Evolutionary conservation across 2,329 filamentous ascomycete species (phyloP), one percentile per base, ranked within the genome.

Genomic region (Apiospora sp.): DNA sequence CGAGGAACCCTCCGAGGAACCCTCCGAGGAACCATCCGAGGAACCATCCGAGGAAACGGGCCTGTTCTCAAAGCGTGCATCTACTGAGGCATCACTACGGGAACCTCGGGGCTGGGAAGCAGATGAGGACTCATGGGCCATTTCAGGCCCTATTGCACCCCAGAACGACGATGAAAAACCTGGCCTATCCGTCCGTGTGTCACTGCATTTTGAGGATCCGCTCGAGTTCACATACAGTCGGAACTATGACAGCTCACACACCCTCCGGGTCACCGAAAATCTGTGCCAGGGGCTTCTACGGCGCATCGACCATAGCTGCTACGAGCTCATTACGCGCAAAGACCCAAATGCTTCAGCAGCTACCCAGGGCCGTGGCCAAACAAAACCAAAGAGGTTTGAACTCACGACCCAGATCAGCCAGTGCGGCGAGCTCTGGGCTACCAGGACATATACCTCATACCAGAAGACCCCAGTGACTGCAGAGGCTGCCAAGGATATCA

Each of bases 251-350:
- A 83, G 84, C 72, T 89, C 87, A 1, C 77, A 82, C 3, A 78
- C 76, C 46, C 83, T 89, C 67, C 78, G 81, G 22, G 82, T 84
- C 68, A 84, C 84, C 54, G 84, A 86, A 72, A 81, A 83, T n/a
- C 78, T 89, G 67, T 87, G 85, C 76, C 82, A 85, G 49, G 86
- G 83, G 2, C 78, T 89, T n/a, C 77, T 89, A 16, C 83, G 84
- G 41, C 86, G 86, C 51, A 82, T 89, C 64, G 83, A 87, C 75
- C 86, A 88, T 77, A 87, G 86, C 81, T 85, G 84, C 72, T 79
- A 85, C 54, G 87, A 89, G 78, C 82, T 89, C 72, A 85, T 89
- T 76, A 89, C 87, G 34, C 85, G 87, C 72, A 85, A 84, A 74
- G 87, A 89, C 77, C 84, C 84, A 22, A 78, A 77, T 43, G 87